A percentile compares a stretch with the other conserved stretches of the same genome.
Conservation (phyloP, 1,139 yeast genomes). For the Debaryomycetaceae sp. region DNA sequence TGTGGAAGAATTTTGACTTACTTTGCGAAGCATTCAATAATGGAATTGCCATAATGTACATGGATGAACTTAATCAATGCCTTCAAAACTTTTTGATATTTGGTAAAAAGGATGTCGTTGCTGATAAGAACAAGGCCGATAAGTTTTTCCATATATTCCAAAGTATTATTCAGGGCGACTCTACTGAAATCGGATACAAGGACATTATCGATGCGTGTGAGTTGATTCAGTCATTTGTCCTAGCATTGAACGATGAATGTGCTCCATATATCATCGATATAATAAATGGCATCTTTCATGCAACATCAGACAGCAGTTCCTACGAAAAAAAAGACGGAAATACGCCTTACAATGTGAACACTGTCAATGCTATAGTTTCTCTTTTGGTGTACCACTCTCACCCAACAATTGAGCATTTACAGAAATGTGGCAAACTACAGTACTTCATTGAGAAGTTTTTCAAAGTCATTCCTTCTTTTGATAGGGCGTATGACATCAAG, state of each 20-base stretch:
- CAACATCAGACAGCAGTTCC: constrained; percentile 8
- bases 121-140: constrained; percentile 20
- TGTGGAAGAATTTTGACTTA: constrained; percentile 71
- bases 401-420: constrained; percentile 52
- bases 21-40: constrained; percentile 53
- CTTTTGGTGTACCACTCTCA: constrained; percentile 62
- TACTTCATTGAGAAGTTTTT: constrained; percentile 71
- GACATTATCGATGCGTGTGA: constrained; percentile 53
- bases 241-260: constrained; percentile 43
- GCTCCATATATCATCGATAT: constrained; percentile 40
- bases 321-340: constrained; percentile 22
- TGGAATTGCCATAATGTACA: constrained; percentile 55
- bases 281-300: constrained; percentile 22
- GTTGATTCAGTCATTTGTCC: constrained; percentile 53
- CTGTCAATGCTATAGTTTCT: constrained; percentile 66
- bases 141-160: constrained; percentile 31
- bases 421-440: constrained; percentile 41
- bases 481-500: constrained; percentile 82
- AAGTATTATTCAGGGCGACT: constrained; percentile 38
- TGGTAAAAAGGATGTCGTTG: constrained; percentile 53
- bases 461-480: constrained; percentile 49
- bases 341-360: constrained; percentile 49
- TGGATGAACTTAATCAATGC: constrained; percentile 76
- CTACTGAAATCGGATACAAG: constrained; percentile 36
- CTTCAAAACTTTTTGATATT: constrained; percentile 75